These are phyloP conservation scores for Phalaenopsis aphrodite DNA, from an alignment of 106 monocot species.

Conservation along the genomic window DNA sequence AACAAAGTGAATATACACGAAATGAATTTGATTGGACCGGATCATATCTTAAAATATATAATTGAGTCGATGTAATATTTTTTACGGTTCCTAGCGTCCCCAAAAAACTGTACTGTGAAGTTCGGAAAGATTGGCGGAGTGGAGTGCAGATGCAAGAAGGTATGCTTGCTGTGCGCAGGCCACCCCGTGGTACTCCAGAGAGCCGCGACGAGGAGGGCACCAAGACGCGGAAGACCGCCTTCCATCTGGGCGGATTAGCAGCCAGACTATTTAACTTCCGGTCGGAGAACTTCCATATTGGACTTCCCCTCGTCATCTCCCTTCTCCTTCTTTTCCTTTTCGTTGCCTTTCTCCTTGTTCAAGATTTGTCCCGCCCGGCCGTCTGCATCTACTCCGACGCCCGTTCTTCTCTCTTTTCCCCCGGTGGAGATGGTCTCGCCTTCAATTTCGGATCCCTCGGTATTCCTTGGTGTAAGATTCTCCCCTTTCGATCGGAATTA, in stretches of 20 bases:
- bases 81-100: neutral
- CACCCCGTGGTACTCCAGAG: neutral
- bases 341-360: neutral
- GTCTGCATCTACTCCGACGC: constrained; percentile 5
- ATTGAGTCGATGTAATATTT: no score
- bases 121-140: neutral
- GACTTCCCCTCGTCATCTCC: neutral
- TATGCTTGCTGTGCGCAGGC: neutral
- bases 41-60: no score
- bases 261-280: neutral
- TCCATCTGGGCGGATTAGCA: neutral
- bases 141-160: neutral
- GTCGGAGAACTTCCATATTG: neutral
- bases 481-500: neutral
- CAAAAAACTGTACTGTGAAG: neutral
- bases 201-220: neutral
- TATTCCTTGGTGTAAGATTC: constrained; percentile 10
- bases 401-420: neutral
- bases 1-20: no score
- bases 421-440: neutral
- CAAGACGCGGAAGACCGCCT: neutral
- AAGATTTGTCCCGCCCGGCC: neutral
- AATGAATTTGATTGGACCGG: no score
- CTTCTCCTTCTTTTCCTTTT: constrained; percentile 2
- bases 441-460: constrained; percentile 14